Evolutionary conservation across 2,329 filamentous ascomycete genomes (phyloP).

Genomic region (Aspergillus versicolor): DNA sequence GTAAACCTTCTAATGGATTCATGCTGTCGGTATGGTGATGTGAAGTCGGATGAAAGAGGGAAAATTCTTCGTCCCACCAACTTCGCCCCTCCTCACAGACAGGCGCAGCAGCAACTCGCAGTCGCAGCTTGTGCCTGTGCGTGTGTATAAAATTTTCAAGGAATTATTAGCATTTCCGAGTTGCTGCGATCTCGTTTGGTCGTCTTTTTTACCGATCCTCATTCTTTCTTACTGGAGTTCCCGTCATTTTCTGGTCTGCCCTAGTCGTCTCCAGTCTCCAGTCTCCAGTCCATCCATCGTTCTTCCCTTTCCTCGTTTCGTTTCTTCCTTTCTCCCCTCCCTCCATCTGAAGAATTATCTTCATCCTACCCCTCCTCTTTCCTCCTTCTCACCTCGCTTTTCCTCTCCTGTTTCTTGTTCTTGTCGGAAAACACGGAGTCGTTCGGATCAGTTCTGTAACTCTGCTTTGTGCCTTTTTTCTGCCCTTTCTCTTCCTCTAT

Average conservation of each 20-base stretch:
- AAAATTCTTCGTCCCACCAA: conserved; percentile 11
- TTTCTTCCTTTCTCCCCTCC: conserved; percentile 19
- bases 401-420: conserved; percentile 23
- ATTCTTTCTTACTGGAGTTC: conserved; percentile 13
- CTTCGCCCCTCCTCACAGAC: conserved; percentile 9
- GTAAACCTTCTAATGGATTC: not conserved
- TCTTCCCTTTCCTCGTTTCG: conserved; percentile 18
- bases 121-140: not conserved
- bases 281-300: conserved; percentile 16
- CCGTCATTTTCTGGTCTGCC: conserved; percentile 22
- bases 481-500: conserved; percentile 20
- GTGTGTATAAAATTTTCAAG: conserved; percentile 3
- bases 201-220: conserved; percentile 18
- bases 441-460: conserved; percentile 28
- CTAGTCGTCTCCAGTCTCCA: conserved; percentile 15
- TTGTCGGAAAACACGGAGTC: conserved; percentile 31
- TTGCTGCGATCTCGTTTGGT: conserved; percentile 18
- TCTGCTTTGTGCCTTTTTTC: conserved; percentile 22
- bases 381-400: conserved; percentile 14
- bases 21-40: not conserved
- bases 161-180: conserved; percentile 1
- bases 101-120: not conserved
- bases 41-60: not conserved
- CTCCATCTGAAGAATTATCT: conserved; percentile 23
- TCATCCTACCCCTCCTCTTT: conserved; percentile 22